phyloP scores from a whole-genome alignment of 108 stramenopile species.

The Conticribra guillardii region DNA sequence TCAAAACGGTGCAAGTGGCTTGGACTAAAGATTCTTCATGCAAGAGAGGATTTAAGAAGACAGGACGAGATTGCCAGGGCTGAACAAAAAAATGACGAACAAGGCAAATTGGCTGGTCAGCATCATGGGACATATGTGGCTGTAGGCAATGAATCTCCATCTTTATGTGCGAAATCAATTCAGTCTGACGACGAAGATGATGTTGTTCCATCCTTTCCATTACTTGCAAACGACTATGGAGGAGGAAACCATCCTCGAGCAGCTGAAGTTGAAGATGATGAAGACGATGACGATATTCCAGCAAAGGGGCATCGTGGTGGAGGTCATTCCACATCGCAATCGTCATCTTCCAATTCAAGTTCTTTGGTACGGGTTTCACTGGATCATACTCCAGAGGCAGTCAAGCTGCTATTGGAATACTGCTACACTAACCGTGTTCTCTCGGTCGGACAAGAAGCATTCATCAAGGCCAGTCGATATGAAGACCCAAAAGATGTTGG shows the following conservation, averaged over 20 bases:
- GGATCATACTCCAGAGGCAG: constrained; percentile 84
- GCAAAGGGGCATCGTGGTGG: no score
- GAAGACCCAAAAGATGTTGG: constrained; percentile 16
- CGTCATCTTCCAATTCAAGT: constrained; percentile 11
- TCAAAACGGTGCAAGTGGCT: constrained; percentile 79
- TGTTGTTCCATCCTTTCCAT: constrained; percentile 33
- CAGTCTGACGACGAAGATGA: constrained; percentile 67
- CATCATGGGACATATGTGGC: constrained; percentile 16
- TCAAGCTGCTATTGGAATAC: constrained; percentile 86
- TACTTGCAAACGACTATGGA: constrained; percentile 9
- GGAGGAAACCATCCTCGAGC: constrained; percentile 34
- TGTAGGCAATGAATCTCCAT: constrained; percentile 27
- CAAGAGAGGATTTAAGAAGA: constrained; percentile 44
- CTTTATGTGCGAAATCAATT: constrained; percentile 3
- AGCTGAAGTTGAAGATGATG: constrained; percentile 62
- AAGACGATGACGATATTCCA: constrained; percentile 54
- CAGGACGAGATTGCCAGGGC: constrained; percentile 36
- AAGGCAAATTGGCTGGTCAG: constrained; percentile 28
- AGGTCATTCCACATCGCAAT: no score
- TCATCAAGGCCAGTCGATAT: constrained; percentile 49
- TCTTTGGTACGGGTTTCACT: constrained; percentile 30
- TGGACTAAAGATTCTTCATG: constrained; percentile 54
- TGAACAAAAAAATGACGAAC: constrained; percentile 26
- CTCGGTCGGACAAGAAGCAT: constrained; percentile 73
- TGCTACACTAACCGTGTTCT: constrained; percentile 86